Evolutionary conservation across 2,329 filamentous ascomycete genomes (phyloP), one percentile per base, ranked within the genome.

Genomic region (Claviceps cyperi): DNA sequence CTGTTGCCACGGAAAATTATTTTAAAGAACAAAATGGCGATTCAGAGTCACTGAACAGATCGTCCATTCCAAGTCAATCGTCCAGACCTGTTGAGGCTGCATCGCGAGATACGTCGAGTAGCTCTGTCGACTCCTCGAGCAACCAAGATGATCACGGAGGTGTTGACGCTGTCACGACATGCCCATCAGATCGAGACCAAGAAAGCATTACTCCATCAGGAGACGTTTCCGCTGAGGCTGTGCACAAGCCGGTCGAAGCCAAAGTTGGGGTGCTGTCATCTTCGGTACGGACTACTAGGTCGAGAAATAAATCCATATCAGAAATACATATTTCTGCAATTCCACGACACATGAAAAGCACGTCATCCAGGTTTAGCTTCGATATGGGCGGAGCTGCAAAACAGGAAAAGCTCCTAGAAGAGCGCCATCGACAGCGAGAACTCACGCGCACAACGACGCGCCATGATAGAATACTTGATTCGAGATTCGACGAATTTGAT

Each of bases 361-460:
- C 82, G 11, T 86, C 85, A 0, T 88, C 84, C 0, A 73, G 86
- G 14, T 90, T 91, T 60, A 90, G 85, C 58, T 91, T 91, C 59
- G 85, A 90, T 59, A 86, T 89, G 72, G 77, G 81, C 15, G 83
- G 82, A 5, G 78, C 78, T 5, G 83, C 83, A 14, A 75, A 78
- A 52, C 74, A 81, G 58, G 80, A 83, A 63, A 83, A 81, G 62
- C 62, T 84, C 38, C 68, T 89, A 40, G 86, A 88, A 62, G 86
- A 87, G 57, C 76, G 80, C 46, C 84, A 88, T 62, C 73, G 82
- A 15, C 76, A 84, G 55, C 78, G 80, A 49, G 78, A 82, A 53
- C 69, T 81, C 32, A 80, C 83, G 52, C 82, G 76, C 58, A 72
- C 77, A 53, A 69, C 68, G 4, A 63, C 62, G 3, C 62, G 65